These are phyloP conservation scores for Spatholobus suberectus DNA, from an alignment of 306 rosid species.

Conservation along the genomic window DNA sequence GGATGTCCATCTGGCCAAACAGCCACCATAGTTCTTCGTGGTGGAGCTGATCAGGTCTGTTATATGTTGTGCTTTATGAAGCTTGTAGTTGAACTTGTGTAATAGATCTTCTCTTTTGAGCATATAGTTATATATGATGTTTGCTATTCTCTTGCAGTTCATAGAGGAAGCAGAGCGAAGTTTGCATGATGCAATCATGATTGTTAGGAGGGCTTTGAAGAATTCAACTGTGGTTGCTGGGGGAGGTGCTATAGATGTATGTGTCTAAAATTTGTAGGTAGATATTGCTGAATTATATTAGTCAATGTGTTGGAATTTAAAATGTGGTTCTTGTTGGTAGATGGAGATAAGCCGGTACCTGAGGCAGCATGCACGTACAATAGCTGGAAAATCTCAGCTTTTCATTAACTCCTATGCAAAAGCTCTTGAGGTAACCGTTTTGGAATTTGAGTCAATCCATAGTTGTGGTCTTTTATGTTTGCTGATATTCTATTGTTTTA, in stretches of 20 bases:
- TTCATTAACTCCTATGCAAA: conserved; percentile 96
- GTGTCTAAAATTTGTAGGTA: conserved; percentile 38
- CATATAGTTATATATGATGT: not conserved
- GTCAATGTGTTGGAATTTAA: not conserved
- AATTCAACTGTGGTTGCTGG: conserved; percentile 99
- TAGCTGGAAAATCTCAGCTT: conserved; percentile 92
- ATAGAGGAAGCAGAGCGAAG: conserved; percentile 99
- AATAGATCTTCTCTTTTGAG: conserved; percentile 26
- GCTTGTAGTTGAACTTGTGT: not conserved
- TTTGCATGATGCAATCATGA: conserved; percentile 99
- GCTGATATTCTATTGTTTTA: conserved; percentile 6
- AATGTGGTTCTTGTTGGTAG: conserved; percentile 56
- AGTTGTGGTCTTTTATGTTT: not conserved
- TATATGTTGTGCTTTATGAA: not conserved
- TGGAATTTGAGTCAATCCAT: not conserved
- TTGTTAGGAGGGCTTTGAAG: conserved; percentile 95
- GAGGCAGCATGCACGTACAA: conserved; percentile 92
- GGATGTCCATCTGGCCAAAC: conserved; percentile 97
- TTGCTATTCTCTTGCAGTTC: conserved; percentile 62
- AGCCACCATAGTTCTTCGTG: conserved; percentile 98
- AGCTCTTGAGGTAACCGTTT: conserved; percentile 84
- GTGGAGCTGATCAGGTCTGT: conserved; percentile 98
- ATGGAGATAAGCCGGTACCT: conserved; percentile 96
- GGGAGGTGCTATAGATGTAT: conserved; percentile 99
- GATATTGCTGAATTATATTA: not conserved